Evolutionary conservation across 2,329 filamentous ascomycete genomes (phyloP).

Genomic region (Paramyrothecium sp.): DNA sequence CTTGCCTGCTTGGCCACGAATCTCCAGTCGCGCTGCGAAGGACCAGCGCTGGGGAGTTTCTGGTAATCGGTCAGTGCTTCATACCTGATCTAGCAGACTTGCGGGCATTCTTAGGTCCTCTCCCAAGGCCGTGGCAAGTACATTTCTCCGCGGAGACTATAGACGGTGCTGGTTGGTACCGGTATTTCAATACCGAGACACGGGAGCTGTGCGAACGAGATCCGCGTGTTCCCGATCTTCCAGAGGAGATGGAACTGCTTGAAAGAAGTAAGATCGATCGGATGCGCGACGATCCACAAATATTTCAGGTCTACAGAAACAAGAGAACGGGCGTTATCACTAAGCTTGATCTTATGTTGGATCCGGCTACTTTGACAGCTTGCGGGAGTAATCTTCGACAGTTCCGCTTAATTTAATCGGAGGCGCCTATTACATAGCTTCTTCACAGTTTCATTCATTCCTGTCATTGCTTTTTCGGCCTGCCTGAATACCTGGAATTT

Average conservation of each 20-base stretch:
- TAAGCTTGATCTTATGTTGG: not conserved
- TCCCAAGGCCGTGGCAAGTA: not conserved
- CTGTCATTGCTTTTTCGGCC: too few species aligned
- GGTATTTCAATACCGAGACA: not conserved
- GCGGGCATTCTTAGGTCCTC: not conserved
- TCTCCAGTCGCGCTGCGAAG: not conserved
- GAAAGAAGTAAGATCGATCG: not conserved
- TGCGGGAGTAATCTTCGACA: not conserved
- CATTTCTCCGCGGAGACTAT: not conserved
- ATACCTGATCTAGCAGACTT: not conserved
- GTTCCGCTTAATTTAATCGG: not conserved
- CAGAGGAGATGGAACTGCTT: not conserved
- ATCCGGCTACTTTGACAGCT: not conserved
- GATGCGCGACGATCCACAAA: not conserved
- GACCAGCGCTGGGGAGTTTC: not conserved
- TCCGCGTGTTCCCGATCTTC: not conserved
- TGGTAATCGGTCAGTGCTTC: not conserved
- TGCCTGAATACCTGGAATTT: too few species aligned
- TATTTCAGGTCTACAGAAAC: not conserved
- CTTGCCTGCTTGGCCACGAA: not conserved
- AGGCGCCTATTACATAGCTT: too few species aligned
- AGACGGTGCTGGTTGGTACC: not conserved
- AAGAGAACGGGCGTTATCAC: not conserved
- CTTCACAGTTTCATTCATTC: too few species aligned
- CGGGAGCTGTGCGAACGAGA: not conserved